Conservation (phyloP, 495 filamentous ascomycete genomes). For the Geoglossum glabrum region DNA sequence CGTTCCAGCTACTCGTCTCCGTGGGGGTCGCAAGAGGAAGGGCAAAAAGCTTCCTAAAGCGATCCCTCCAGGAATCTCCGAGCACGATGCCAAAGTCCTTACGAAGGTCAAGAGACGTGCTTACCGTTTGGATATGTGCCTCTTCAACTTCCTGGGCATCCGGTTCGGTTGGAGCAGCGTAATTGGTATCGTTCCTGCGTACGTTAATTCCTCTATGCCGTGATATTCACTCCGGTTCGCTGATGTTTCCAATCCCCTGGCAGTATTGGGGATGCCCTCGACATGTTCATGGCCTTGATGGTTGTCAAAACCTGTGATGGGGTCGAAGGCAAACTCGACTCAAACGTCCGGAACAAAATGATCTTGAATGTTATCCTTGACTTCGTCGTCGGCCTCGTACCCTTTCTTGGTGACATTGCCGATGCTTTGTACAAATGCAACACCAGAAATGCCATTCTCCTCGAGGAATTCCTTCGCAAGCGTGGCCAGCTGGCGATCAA, state of each 20-base stretch:
- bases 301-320: conserved; percentile 44
- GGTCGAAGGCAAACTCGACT: conserved; percentile 51
- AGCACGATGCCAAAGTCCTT: conserved; percentile 60
- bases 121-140: conserved; percentile 59
- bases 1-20: conserved; percentile 46
- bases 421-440: conserved; percentile 53
- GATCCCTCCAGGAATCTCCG: conserved; percentile 48
- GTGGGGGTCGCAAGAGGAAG: conserved; percentile 29
- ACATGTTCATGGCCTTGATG: conserved; percentile 46
- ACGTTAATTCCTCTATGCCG: conserved; percentile 18
- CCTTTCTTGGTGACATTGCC: conserved; percentile 64
- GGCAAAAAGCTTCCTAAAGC: conserved; percentile 50
- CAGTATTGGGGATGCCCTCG: conserved; percentile 57
- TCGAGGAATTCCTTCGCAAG: conserved; percentile 42
- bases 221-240: background rate
- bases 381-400: conserved; percentile 63
- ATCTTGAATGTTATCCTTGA: conserved; percentile 56
- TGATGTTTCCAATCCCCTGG: background rate
- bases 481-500: background rate
- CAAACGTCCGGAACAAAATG: conserved; percentile 40
- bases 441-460: conserved; percentile 51
- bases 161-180: conserved; percentile 67
- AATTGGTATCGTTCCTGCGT: conserved; percentile 63
- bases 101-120: conserved; percentile 61
- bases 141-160: conserved; percentile 56